phyloP scores from a whole-genome alignment of 176 grass and related monocot species.

The Bothriochloa decipiens region DNA sequence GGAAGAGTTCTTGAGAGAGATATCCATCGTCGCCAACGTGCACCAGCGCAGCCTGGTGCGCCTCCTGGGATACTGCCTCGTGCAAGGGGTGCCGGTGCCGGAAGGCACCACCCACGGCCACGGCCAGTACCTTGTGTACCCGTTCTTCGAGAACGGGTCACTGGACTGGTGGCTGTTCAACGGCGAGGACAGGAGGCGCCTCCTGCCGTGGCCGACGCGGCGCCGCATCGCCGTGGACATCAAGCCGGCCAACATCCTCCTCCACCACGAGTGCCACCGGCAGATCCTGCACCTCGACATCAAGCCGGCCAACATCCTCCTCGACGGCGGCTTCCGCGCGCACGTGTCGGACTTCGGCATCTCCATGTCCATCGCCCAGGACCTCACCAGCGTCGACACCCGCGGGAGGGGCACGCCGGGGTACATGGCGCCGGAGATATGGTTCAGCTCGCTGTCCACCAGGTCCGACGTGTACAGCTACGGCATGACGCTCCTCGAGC shows the following conservation, averaged over 20 bases:
- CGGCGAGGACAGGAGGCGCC: constrained; percentile 18
- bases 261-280: constrained; percentile 58
- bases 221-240: constrained; percentile 43
- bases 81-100: neutral
- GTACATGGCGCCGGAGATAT: constrained; percentile 66
- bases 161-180: constrained; percentile 64
- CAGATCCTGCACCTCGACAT: constrained; percentile 67
- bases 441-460: constrained; percentile 48
- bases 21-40: constrained; percentile 51
- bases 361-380: constrained; percentile 55
- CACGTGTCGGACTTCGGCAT: constrained; percentile 68
- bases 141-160: constrained; percentile 61
- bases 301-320: constrained; percentile 79
- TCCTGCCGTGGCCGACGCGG: constrained; percentile 48
- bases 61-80: constrained; percentile 61
- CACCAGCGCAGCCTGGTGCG: constrained; percentile 64
- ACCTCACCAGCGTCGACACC: constrained; percentile 59
- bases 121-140: constrained; percentile 54
- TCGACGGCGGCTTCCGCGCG: constrained; percentile 54
- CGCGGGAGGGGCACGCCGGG: constrained; percentile 49
- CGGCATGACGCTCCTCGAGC: constrained; percentile 64
- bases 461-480: constrained; percentile 75
- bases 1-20: constrained; percentile 55
- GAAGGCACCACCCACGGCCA: neutral
- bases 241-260: no score